Conservation (phyloP, 2,329 filamentous ascomycete species). For the Stachybotrys elegans region DNA sequence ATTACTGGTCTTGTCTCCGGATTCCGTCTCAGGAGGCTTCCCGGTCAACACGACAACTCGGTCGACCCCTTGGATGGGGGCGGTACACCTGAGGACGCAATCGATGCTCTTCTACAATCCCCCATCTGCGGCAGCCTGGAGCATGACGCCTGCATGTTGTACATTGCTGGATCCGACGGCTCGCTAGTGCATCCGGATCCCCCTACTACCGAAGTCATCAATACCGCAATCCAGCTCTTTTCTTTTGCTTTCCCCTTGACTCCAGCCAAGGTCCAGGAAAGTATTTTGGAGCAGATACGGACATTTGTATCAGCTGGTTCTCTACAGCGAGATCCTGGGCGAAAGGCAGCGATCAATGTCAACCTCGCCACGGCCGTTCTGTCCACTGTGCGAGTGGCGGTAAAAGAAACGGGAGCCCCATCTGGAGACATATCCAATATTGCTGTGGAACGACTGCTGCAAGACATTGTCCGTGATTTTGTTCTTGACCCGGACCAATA, state of each 20-base stretch:
- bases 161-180: constrained; percentile 47
- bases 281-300: constrained; percentile 87
- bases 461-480: constrained; percentile 68
- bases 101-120: constrained; percentile 57
- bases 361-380: constrained; percentile 83
- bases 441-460: constrained; percentile 78
- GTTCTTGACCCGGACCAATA: constrained; percentile 80
- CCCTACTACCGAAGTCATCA: constrained; percentile 87
- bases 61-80: constrained; percentile 42
- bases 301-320: constrained; percentile 79
- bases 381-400: constrained; percentile 75
- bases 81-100: constrained; percentile 56
- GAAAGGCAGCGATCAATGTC: constrained; percentile 85
- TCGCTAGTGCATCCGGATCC: constrained; percentile 60
- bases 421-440: constrained; percentile 68
- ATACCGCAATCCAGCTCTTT: constrained; percentile 89
- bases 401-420: constrained; percentile 70
- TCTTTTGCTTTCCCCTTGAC: constrained; percentile 87
- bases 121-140: constrained; percentile 81
- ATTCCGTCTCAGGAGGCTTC: constrained; percentile 65
- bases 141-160: constrained; percentile 81
- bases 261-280: constrained; percentile 88
- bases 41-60: constrained; percentile 58
- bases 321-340: constrained; percentile 78
- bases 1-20: constrained; percentile 80